These are phyloP conservation scores for Aspergillus sclerotiicarbonarius DNA, from an alignment of 495 filamentous ascomycete species.

Conservation along the genomic window DNA sequence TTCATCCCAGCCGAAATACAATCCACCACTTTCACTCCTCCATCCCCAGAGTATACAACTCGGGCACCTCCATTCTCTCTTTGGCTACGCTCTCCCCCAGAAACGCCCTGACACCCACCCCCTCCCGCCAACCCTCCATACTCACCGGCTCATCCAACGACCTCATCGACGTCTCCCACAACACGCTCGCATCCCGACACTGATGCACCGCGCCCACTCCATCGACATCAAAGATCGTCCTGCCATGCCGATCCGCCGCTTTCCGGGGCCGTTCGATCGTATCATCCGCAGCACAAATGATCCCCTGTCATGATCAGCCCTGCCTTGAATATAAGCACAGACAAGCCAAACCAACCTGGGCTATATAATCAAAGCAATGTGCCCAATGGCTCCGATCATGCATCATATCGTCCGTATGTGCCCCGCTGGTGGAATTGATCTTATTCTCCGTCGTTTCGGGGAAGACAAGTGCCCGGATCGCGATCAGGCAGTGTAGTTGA, in stretches of 20 bases:
- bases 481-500: constrained; percentile 49
- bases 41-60: background rate
- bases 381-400: constrained; percentile 18
- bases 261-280: constrained; percentile 30
- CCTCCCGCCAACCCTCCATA: constrained; percentile 12
- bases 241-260: constrained; percentile 13
- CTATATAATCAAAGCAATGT: constrained; percentile 25
- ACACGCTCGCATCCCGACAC: constrained; percentile 15
- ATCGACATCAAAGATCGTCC: constrained; percentile 11
- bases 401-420: background rate
- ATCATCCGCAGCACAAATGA: constrained; percentile 23
- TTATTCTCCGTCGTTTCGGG: constrained; percentile 8
- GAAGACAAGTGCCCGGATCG: constrained; percentile 9
- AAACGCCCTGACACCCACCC: constrained; percentile 12
- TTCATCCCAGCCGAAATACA: no score
- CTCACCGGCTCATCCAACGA: background rate
- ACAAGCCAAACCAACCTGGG: constrained; percentile 15
- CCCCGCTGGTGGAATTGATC: constrained; percentile 2
- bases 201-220: constrained; percentile 19
- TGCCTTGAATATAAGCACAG: background rate
- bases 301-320: constrained; percentile 9
- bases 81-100: constrained; percentile 1
- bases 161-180: constrained; percentile 17
- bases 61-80: background rate
- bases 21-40: background rate